Evolutionary conservation across 129 eudicot species (phyloP).

Genomic region (Ambrosia artemisiifolia): DNA sequence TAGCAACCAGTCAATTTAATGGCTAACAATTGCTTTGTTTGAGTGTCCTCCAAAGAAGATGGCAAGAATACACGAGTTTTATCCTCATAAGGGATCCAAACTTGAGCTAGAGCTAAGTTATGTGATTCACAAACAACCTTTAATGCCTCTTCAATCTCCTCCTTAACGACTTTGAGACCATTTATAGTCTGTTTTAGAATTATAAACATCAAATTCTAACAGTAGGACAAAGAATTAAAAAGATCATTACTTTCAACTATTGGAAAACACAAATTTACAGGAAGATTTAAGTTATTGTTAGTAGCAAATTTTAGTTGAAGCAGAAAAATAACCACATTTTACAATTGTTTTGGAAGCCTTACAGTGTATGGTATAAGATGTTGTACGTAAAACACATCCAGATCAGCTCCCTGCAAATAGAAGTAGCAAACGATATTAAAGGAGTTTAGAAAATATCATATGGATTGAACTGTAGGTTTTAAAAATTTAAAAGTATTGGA

Average conservation of each 20-base stretch:
- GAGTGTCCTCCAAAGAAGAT: neutral
- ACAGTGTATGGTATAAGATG: slow-evolving; percentile 13
- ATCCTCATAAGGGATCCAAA: neutral
- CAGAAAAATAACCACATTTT: neutral
- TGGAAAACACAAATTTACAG: neutral
- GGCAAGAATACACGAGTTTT: neutral
- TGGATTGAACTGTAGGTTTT: too few relatives aligned
- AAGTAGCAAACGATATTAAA: neutral
- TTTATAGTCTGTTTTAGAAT: neutral
- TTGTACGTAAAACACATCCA: neutral
- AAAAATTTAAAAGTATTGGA: too few relatives aligned
- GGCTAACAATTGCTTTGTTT: neutral
- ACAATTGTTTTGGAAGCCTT: neutral
- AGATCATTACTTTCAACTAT: too few relatives aligned
- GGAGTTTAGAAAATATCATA: neutral
- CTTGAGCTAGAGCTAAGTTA: neutral
- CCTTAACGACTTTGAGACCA: neutral
- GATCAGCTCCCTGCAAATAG: slow-evolving; percentile 8
- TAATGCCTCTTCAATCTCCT: neutral
- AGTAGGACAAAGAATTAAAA: neutral
- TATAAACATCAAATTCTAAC: neutral
- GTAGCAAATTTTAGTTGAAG: neutral
- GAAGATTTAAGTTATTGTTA: neutral
- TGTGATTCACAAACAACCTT: neutral
- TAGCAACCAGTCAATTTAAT: neutral